phyloP scores from a whole-genome alignment of 2,329 filamentous ascomycete genomes.

The Sporothrix euskadiensis region DNA sequence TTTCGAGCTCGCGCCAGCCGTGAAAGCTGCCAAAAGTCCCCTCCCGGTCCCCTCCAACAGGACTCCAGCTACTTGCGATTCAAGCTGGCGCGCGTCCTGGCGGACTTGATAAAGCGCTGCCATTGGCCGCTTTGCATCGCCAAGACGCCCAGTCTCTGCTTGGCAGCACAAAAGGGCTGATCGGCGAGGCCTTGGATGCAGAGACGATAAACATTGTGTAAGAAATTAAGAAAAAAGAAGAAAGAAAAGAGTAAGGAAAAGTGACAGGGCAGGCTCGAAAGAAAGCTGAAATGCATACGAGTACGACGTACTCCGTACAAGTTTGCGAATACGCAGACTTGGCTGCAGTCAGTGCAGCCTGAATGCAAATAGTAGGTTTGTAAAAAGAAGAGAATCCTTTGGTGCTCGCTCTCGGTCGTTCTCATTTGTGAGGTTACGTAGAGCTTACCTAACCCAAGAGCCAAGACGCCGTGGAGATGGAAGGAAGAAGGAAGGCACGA shows the following conservation, averaged over 20 bases:
- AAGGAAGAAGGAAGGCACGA: background rate
- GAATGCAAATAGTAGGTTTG: no score
- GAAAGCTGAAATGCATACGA: background rate
- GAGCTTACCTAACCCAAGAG: slow-evolving; percentile 7
- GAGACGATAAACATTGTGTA: background rate
- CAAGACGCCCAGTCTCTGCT: slow-evolving; percentile 4
- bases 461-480: background rate
- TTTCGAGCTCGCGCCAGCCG: background rate
- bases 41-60: no score
- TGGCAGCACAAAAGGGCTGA: slow-evolving; percentile 13
- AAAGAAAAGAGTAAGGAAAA: background rate
- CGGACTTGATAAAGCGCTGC: background rate
- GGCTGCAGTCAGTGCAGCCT: background rate
- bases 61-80: background rate
- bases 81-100: background rate
- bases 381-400: background rate
- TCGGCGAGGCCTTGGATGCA: background rate
- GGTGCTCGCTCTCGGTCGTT: no score
- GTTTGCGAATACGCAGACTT: background rate
- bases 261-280: background rate
- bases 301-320: background rate
- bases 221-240: background rate
- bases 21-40: background rate
- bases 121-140: background rate
- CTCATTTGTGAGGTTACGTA: background rate